Conservation (phyloP, 495 filamentous ascomycete species). For the Trichocladium antarcticum region DNA sequence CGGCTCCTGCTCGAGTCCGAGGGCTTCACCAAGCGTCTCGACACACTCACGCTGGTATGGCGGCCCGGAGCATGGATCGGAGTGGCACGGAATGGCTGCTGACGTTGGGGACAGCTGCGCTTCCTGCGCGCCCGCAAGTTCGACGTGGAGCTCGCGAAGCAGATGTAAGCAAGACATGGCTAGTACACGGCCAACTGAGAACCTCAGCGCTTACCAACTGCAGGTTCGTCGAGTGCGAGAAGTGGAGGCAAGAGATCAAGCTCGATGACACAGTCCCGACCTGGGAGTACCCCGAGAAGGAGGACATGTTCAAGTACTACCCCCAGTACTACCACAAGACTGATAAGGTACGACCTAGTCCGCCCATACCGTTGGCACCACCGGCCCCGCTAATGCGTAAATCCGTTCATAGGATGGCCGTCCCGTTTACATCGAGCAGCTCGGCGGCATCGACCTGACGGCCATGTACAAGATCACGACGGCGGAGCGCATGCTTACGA, state of each 20-base stretch:
- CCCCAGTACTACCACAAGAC: slow-evolving; percentile 99
- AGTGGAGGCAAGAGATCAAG: slow-evolving; percentile 70
- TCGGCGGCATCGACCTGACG: slow-evolving; percentile 82
- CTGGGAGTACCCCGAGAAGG: slow-evolving; percentile 86
- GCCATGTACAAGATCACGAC: slow-evolving; percentile 86
- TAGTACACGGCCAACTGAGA: background rate
- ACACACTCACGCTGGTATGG: slow-evolving; percentile 76
- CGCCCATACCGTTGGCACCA: background rate
- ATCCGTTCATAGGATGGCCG: slow-evolving; percentile 63
- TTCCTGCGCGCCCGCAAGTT: slow-evolving; percentile 94
- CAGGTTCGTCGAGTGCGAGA: slow-evolving; percentile 86
- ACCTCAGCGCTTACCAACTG: slow-evolving; percentile 13
- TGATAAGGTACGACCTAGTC: slow-evolving; percentile 58
- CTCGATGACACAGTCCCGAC: slow-evolving; percentile 72
- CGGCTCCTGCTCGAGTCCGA: slow-evolving; percentile 70
- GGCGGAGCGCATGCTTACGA: slow-evolving; percentile 84
- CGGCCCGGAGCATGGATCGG: background rate
- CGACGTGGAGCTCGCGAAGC: slow-evolving; percentile 68
- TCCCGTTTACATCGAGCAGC: slow-evolving; percentile 91
- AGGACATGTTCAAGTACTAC: slow-evolving; percentile 81
- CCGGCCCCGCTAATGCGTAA: background rate
- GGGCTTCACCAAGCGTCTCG: slow-evolving; percentile 74
- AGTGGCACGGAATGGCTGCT: slow-evolving; percentile 2
- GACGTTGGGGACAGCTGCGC: slow-evolving; percentile 47
- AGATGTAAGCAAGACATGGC: slow-evolving; percentile 56